Conservation (phyloP, 176 grass and related monocot genomes). For the Calamus simplicifolius region DNA sequence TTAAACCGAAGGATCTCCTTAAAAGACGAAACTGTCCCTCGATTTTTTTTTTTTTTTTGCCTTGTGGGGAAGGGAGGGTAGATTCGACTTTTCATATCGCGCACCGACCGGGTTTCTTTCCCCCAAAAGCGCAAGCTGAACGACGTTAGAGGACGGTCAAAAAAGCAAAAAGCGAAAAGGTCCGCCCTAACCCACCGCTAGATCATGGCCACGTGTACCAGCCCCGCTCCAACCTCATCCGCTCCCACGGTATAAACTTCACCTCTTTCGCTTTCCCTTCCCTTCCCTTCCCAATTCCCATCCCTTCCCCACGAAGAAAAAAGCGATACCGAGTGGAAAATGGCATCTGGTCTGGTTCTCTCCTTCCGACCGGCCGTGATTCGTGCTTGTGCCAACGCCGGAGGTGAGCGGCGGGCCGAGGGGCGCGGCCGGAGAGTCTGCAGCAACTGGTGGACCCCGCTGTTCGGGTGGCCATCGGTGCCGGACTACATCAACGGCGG, state of each 20-base stretch:
- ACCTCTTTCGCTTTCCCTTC: neutral
- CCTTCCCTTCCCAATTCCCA: neutral
- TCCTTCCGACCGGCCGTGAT: constrained; percentile 4
- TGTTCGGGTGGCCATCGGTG: constrained; percentile 71
- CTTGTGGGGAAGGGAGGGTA: too few species aligned
- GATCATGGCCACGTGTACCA: constrained; percentile 27
- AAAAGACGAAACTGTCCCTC: too few species aligned
- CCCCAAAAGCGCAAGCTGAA: too few species aligned
- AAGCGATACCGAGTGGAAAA: neutral
- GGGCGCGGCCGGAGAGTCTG: constrained; percentile 2
- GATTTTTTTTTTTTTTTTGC: too few species aligned
- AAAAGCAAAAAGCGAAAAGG: constrained; percentile 1
- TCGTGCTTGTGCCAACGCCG: constrained; percentile 9
- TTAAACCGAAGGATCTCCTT: too few species aligned
- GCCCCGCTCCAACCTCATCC: constrained; percentile 35
- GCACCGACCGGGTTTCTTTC: too few species aligned
- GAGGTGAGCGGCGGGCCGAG: constrained; percentile 3
- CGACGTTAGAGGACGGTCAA: neutral
- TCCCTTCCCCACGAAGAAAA: neutral
- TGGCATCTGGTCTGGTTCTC: constrained; percentile 27
- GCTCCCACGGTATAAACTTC: neutral
- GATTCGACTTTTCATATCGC: too few species aligned
- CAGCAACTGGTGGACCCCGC: constrained; percentile 79
- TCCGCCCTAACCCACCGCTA: neutral
- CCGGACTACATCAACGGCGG: constrained; percentile 74